These are phyloP conservation scores for Aspergillus proliferans DNA, from an alignment of 2,329 filamentous ascomycete genomes.

Conservation along the genomic window DNA sequence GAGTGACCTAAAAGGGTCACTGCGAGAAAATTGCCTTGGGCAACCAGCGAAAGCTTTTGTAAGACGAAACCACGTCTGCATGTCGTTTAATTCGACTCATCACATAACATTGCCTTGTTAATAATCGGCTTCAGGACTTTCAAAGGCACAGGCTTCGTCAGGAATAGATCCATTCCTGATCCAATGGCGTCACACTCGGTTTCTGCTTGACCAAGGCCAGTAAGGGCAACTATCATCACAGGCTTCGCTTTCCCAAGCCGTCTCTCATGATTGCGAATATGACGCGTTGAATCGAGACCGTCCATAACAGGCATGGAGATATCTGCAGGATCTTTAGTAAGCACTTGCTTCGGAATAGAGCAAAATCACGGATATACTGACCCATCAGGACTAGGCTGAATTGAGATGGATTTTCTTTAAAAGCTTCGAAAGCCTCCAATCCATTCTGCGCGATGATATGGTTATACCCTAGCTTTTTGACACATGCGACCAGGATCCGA, in stretches of 20 bases:
- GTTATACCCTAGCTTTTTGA: slow-evolving; percentile 21
- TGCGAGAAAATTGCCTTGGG: too few relatives aligned
- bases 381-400: slow-evolving; percentile 14
- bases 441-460: slow-evolving; percentile 31
- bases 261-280: slow-evolving; percentile 24
- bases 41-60: too few relatives aligned
- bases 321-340: slow-evolving; percentile 14
- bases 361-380: slow-evolving; percentile 1
- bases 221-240: slow-evolving; percentile 23
- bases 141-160: slow-evolving; percentile 24
- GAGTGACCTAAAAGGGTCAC: too few relatives aligned
- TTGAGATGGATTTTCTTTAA: slow-evolving; percentile 8
- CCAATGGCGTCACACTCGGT: slow-evolving; percentile 25
- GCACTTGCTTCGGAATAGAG: not conserved
- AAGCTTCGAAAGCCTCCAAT: slow-evolving; percentile 25
- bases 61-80: too few relatives aligned
- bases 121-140: not conserved
- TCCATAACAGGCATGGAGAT: slow-evolving; percentile 36
- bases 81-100: too few relatives aligned
- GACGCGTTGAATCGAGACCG: slow-evolving; percentile 25
- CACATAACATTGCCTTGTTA: not conserved
- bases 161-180: slow-evolving; percentile 28
- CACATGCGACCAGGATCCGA: slow-evolving; percentile 25
- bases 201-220: slow-evolving; percentile 25
- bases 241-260: slow-evolving; percentile 1